Evolutionary conservation across 2,329 filamentous ascomycete genomes (phyloP), one percentile per base, ranked within the genome.

Genomic region (Chalara sp.): DNA sequence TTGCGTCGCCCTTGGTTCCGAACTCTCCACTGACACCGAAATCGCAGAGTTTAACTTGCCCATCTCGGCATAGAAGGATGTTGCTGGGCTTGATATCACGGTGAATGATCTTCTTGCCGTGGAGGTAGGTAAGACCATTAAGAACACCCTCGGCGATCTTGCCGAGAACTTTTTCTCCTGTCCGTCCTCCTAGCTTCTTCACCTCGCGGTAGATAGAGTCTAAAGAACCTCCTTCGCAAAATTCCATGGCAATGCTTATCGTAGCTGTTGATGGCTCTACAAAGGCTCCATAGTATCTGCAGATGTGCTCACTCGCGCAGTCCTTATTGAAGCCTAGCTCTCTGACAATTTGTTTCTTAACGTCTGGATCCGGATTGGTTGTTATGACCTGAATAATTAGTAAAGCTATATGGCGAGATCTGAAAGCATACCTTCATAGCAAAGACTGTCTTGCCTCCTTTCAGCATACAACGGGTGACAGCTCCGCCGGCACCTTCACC

Each of bases 181-280:
- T 97, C 46, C 93, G 83, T 8, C 93, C 93, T 41, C 92, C 92
- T 2, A 97, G 80, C 61, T 93, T 89, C 74, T 96, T 96, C 35
- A 99, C 91, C 70, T 99, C 93, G 59, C 89, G 89, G 74, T 99
- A 99, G 58, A 99, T 93, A 66, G 89, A 93, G 72, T 99, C 91
- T 21, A 99, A 79, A 44, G 89, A 96, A 48, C 93, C 93, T 52
- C 93, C 93, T 70, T 97, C 93, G 67, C 93, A 99, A 63, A 95
- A 97, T 67, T 99, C 93, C 93, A 99, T 99, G 51, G 90, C 91
- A 65, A 99, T 99, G 45, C 89, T 96, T 59, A 99, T 97, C 45
- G 92, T 97, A 47, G 91, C 89, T 7, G 89, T 95, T n/a, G 89
- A 86, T 52, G 93, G 87, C 66, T 99, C 92, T 67, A 95, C 89